Evolutionary conservation across 306 rosid species (phyloP).

Genomic region (Trifolium repens): DNA sequence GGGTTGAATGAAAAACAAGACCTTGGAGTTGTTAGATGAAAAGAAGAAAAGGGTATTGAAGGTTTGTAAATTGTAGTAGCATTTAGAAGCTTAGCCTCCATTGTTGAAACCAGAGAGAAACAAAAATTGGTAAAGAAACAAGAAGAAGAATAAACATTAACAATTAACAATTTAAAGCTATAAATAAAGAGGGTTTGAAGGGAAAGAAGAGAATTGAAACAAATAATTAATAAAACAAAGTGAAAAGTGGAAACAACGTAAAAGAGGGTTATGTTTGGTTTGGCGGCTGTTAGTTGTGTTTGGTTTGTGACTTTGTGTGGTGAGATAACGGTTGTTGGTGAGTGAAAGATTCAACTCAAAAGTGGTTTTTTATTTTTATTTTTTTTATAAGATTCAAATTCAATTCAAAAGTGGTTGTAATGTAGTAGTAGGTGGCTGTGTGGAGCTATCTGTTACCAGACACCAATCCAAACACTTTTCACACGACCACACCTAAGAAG

Average conservation of each 20-base stretch:
- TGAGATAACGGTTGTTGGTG: constrained; percentile 7
- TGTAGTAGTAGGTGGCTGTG: neutral
- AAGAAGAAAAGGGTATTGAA: constrained; percentile 38
- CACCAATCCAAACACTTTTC: neutral
- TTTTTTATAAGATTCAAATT: too few species aligned
- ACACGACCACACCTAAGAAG: too few species aligned
- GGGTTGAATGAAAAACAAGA: constrained; percentile 34
- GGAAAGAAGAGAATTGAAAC: neutral
- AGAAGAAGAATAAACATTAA: neutral
- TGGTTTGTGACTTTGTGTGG: neutral
- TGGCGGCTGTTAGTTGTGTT: constrained; percentile 1
- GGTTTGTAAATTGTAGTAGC: constrained; percentile 29
- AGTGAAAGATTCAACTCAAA: neutral
- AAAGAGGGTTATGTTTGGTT: neutral
- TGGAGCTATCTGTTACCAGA: neutral
- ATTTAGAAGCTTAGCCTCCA: constrained; percentile 69
- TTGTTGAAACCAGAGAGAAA: constrained; percentile 33
- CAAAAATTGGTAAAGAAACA: neutral
- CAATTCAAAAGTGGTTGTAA: neutral
- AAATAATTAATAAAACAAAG: too few species aligned
- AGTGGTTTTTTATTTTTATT: too few species aligned
- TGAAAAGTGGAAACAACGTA: neutral
- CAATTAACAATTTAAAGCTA: too few species aligned
- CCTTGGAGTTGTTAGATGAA: constrained; percentile 25
- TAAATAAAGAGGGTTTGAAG: neutral